Evolutionary conservation across 2,329 filamentous ascomycete genomes (phyloP).

Genomic region (Stachybotrys chlorohalonatus): DNA sequence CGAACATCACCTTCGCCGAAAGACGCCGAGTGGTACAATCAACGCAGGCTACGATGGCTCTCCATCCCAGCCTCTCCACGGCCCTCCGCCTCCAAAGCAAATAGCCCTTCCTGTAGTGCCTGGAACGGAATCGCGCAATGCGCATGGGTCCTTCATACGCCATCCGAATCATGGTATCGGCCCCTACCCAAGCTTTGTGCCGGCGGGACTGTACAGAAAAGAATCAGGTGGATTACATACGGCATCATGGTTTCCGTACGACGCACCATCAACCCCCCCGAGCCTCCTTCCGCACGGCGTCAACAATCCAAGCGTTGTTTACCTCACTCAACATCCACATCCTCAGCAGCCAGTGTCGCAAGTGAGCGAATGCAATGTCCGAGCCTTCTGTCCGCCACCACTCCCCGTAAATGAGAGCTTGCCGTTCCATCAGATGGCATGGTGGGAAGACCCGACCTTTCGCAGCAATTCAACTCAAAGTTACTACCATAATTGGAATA

Average conservation of each 20-base stretch:
- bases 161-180: constrained; percentile 5
- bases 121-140: constrained; percentile 9
- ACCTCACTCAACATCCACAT: constrained; percentile 11
- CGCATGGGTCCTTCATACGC: constrained; percentile 4
- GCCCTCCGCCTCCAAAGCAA: constrained; percentile 74
- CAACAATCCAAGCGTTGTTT: constrained; percentile 6
- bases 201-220: constrained; percentile 6
- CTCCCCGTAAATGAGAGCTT: constrained; percentile 19
- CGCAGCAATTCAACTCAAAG: neutral
- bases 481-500: too few species aligned
- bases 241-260: neutral
- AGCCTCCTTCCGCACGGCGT: constrained; percentile 4
- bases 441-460: neutral
- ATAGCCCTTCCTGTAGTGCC: constrained; percentile 58
- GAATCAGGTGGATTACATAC: constrained; percentile 2
- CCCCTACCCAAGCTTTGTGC: constrained; percentile 3
- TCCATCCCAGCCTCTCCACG: constrained; percentile 60
- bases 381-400: constrained; percentile 27
- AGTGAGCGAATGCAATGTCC: constrained; percentile 26
- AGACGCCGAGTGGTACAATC: constrained; percentile 90
- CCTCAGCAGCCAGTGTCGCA: constrained; percentile 22
- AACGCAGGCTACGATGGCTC: constrained; percentile 87
- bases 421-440: constrained; percentile 18
- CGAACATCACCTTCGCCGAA: constrained; percentile 78
- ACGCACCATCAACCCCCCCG: constrained; percentile 5